Base-by-base conservation (phyloP, 2,329 filamentous ascomycete genomes). In the Mycosphaerella arachidis region DNA sequence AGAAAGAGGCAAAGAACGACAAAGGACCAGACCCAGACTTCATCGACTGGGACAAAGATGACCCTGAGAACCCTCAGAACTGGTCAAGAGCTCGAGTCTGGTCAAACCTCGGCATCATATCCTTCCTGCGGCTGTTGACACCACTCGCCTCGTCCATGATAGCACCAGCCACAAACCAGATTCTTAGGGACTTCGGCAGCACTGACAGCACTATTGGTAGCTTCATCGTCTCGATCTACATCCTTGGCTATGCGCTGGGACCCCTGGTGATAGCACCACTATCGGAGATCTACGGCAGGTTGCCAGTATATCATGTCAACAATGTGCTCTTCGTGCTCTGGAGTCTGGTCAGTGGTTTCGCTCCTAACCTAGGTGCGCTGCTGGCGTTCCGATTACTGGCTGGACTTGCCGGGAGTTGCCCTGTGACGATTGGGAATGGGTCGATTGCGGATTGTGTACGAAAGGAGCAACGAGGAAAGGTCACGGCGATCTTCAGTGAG, bases 181-280 rank as follows among this genome's bases (percentile, higher is more conserved):
- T 73, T 51, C 56, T 57, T 1, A 27, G 45, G 12, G 68, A 72
- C 30, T 63, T 73, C 13, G 55, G 66, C 24, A 66, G 71, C 45
- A 61, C 59, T 12, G 62, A 61, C 13, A 48, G 56, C 7, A 61
- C 67, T 20, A 51, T 65, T 40, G 48, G 59, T 24, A 56, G 66
- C n/a, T 59, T 73, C 50, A 59, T 71, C 8, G 60, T 72, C 9
- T 72, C 70, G 5, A 70, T 72, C 37, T 73, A 72, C 62, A 54
- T 73, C 18, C 63, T 72, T 6, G 69, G 67, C 0, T 73, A 69
- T 58, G 67, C 67, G 2, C 31, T 73, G 24, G 71, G 71, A 1
- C 71, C 71, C 1, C 53, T 73, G 12, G 54, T 72, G 30, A 72
- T 79, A 40, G 76, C 76, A 3, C 78, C 78, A 0, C 61, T 78